These are phyloP conservation scores for Gaeumannomyces tritici DNA, from an alignment of 2,329 filamentous ascomycete genomes.

Conservation along the genomic window DNA sequence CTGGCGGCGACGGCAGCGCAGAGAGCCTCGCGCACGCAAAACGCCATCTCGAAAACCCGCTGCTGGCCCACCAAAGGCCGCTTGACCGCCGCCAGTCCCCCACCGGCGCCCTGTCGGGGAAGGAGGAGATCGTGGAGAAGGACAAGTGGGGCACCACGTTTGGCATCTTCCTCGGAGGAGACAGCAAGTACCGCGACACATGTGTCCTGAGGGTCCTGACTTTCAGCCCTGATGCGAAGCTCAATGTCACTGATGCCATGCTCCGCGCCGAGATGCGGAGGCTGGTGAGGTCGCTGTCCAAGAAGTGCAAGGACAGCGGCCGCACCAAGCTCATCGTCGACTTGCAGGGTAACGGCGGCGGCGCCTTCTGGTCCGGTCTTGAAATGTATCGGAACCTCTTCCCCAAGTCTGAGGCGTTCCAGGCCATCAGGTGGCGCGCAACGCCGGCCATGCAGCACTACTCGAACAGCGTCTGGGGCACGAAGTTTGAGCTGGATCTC, in stretches of 20 bases:
- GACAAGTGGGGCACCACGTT: not conserved
- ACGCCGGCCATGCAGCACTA: not conserved
- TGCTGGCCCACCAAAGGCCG: not conserved
- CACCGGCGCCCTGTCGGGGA: not conserved
- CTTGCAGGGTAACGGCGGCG: slow-evolving; percentile 47
- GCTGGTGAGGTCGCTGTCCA: slow-evolving; percentile 22
- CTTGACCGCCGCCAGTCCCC: slow-evolving; percentile 6
- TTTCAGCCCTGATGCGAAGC: not conserved
- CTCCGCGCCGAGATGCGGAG: slow-evolving; percentile 21
- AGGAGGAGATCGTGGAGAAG: not conserved
- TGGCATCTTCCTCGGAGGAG: not conserved
- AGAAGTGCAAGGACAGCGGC: slow-evolving; percentile 28
- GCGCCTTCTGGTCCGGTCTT: slow-evolving; percentile 47
- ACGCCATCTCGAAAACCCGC: not conserved
- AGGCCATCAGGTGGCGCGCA: not conserved
- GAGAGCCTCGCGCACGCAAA: not conserved
- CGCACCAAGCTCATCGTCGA: slow-evolving; percentile 54
- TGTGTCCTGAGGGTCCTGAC: not conserved
- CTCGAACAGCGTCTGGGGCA: not conserved
- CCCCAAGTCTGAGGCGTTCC: slow-evolving; percentile 21
- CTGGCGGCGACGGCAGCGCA: not conserved
- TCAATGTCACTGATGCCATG: slow-evolving; percentile 4
- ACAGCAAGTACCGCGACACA: not conserved
- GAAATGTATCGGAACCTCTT: slow-evolving; percentile 52
- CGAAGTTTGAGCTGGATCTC: not conserved